Evolutionary conservation across 2,329 filamentous ascomycete species (phyloP), one percentile per base, ranked within the genome.

Genomic region (Xylariaceae sp.): DNA sequence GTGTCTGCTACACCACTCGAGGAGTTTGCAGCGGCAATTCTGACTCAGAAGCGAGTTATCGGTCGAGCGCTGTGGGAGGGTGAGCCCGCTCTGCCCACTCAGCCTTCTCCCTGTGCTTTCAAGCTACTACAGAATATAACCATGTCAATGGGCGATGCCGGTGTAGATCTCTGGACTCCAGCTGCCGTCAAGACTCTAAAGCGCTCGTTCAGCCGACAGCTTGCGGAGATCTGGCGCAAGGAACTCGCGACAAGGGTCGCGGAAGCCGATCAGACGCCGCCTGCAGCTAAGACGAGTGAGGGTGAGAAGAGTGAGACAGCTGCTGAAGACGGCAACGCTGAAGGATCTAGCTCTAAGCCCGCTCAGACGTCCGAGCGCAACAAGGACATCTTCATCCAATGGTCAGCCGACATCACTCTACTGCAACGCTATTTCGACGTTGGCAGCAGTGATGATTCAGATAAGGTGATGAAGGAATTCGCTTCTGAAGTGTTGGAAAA

Each of bases 51-150:
- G 57, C 75, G 69, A 34, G 80, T 89, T 0, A 79, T 81, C 1
- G 86, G 87, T 5, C 80, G 86, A 55, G 80, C 83, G 0, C 77
- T 97, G 0, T 97, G 92, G 92, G 91, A 95, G 70, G 89, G 89
- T 0, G 78, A 83, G 44, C 89, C 89, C 0, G 78, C 84, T 30
- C 72, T 96, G 48, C 93, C 93, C 0, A 80, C 85, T 4, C 90
- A 94, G 68, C 91, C 91, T 0, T 93, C 90, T 0, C 86, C 90
- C 0, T 80, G 81, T 17, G 78, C 85, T 0, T 96, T 96, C 69
- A 83, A 81, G 61, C 86, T 95, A 57, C 69, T 97, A 53, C 83
- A 85, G 23, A 79, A 79, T 50, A 70, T 96, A 34, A 82, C 84
- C 3, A 75, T 77, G 51, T 77, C 80, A 4, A 95, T 97, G 90